These are phyloP conservation scores for Flaveria brownii DNA, from an alignment of 129 eudicot species.

Conservation along the genomic window DNA sequence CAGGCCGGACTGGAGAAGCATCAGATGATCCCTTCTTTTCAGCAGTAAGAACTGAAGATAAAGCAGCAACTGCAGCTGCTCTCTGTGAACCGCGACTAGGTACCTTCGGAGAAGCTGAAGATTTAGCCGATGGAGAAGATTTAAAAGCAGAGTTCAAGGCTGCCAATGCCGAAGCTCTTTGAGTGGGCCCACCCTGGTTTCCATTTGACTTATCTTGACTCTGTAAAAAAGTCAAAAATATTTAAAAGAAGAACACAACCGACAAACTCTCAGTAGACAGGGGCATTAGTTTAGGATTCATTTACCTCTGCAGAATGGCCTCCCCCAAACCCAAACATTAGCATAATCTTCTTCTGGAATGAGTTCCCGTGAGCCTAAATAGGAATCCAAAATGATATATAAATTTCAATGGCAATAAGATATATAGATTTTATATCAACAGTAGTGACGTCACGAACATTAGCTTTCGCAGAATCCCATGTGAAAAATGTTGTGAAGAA, in stretches of 20 bases:
- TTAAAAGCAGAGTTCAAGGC: slow-evolving; percentile 84
- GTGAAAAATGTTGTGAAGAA: slow-evolving; percentile 92
- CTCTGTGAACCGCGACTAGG: slow-evolving; percentile 75
- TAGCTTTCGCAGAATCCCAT: slow-evolving; percentile 96
- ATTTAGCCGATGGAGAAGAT: slow-evolving; percentile 53
- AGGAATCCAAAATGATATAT: slow-evolving; percentile 11
- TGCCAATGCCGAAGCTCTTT: slow-evolving; percentile 97
- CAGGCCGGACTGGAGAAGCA: slow-evolving; percentile 66
- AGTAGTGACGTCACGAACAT: slow-evolving; percentile 44
- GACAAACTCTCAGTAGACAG: neutral
- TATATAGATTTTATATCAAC: slow-evolving; percentile 3
- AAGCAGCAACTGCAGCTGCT: slow-evolving; percentile 99
- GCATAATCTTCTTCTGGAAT: slow-evolving; percentile 87
- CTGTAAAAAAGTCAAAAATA: slow-evolving; percentile 24
- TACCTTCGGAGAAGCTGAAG: slow-evolving; percentile 58
- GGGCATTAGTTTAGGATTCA: neutral
- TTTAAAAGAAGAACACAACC: slow-evolving; percentile 4
- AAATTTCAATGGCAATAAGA: slow-evolving; percentile 1
- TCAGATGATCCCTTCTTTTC: slow-evolving; percentile 74
- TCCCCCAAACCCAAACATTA: slow-evolving; percentile 81
- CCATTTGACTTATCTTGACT: slow-evolving; percentile 55
- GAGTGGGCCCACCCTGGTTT: slow-evolving; percentile 91
- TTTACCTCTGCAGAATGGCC: slow-evolving; percentile 75
- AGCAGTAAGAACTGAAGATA: slow-evolving; percentile 89
- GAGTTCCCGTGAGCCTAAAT: slow-evolving; percentile 89